A percentile compares a stretch with the other conserved stretches of the same genome.
Evolutionary conservation across 2,329 filamentous ascomycete genomes (phyloP).

Genomic region (Akanthomyces uredinophilus): DNA sequence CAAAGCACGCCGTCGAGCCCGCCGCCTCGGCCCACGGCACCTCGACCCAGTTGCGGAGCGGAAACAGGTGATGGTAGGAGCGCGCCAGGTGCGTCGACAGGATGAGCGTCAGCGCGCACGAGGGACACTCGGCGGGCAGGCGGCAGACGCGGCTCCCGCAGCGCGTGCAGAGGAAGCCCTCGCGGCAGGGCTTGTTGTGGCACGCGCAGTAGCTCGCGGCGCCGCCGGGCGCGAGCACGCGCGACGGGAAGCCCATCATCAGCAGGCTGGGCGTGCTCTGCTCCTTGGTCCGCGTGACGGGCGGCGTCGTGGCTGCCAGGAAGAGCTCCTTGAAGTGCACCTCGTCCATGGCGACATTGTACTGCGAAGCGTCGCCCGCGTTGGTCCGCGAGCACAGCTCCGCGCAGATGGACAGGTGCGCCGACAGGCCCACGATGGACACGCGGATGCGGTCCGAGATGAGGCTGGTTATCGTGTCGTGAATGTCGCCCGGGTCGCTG

Average conservation of each 20-base stretch:
- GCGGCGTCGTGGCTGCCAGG: conserved; percentile 82
- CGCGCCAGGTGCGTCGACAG: conserved; percentile 87
- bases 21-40: conserved; percentile 75
- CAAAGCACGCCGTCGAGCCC: conserved; percentile 63
- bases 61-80: conserved; percentile 92
- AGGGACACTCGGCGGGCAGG: conserved; percentile 84
- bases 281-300: conserved; percentile 64
- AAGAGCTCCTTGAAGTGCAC: conserved; percentile 81
- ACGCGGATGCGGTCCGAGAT: conserved; percentile 81
- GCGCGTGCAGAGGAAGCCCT: conserved; percentile 86
- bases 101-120: conserved; percentile 86
- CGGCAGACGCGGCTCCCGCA: conserved; percentile 86
- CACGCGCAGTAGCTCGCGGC: conserved; percentile 80
- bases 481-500: conserved; percentile 90
- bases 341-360: conserved; percentile 75
- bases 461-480: conserved; percentile 77
- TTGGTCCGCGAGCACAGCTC: conserved; percentile 89
- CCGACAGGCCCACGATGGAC: conserved; percentile 82
- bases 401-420: conserved; percentile 85
- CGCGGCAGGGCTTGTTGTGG: conserved; percentile 73
- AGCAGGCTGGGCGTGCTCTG: conserved; percentile 62
- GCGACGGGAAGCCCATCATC: conserved; percentile 97
- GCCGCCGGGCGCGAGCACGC: conserved; percentile 63
- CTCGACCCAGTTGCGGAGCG: conserved; percentile 83
- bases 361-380: conserved; percentile 67